These are phyloP conservation scores for Umbellularia californica DNA, from an alignment of 164 flowering plant genomes.

Conservation along the genomic window DNA sequence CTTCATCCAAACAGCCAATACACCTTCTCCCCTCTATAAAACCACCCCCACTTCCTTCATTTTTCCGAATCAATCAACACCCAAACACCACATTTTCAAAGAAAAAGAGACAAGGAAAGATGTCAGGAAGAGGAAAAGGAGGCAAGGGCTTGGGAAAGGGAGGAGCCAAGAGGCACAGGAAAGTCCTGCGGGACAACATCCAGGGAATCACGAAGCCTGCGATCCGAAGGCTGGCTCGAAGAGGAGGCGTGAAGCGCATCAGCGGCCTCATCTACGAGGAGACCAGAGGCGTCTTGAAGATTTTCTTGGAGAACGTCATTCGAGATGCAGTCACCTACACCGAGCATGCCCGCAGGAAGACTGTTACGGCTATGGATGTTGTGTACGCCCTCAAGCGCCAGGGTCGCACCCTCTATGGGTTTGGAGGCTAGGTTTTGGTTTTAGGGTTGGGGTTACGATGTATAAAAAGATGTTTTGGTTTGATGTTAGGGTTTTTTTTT, in stretches of 20 bases:
- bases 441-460: not conserved
- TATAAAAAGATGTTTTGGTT: too few species aligned
- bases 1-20: too few species aligned
- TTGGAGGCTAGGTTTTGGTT: conserved; percentile 6
- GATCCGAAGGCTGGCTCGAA: conserved; percentile 4
- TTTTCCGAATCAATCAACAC: too few species aligned
- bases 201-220: conserved; percentile 15
- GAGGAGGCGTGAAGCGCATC: conserved; percentile 13
- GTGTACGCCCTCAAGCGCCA: conserved; percentile 11
- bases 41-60: too few species aligned
- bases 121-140: conserved; percentile 15
- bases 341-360: conserved; percentile 11
- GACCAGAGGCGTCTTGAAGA: conserved; percentile 12
- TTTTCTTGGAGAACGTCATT: conserved; percentile 10
- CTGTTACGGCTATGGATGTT: conserved; percentile 14
- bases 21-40: too few species aligned
- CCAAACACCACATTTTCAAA: too few species aligned
- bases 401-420: conserved; percentile 11
- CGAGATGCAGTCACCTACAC: conserved; percentile 13
- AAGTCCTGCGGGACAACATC: conserved; percentile 11
- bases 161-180: conserved; percentile 15
- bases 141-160: conserved; percentile 16
- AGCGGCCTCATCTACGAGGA: conserved; percentile 13
- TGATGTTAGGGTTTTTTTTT: too few species aligned
- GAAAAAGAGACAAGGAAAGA: not conserved